Evolutionary conservation across 805 yeast genomes (phyloP), one percentile per base, ranked within the genome.

Genomic region (Lachancea sp.): DNA sequence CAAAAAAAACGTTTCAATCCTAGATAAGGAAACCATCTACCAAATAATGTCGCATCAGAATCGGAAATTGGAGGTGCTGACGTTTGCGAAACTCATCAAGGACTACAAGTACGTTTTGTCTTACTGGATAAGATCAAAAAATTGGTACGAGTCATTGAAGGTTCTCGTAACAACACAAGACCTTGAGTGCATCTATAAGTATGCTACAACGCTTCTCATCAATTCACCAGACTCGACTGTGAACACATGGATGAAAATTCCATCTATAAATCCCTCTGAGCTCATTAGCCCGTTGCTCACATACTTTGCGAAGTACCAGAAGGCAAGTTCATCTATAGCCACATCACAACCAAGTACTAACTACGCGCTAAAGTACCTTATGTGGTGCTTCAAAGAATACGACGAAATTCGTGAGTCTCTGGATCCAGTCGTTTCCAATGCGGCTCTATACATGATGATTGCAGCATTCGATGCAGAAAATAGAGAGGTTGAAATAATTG

Each of bases 281-380:
- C 66, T 92, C 17, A 60, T 92, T 2, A 95, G 96, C 2, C 79
- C 96, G 0, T 65, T 90, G 9, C 59, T 88, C 45, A 72, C 79
- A 0, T 87, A 83, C 60, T 78, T 80, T 51, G 73, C 77, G 29
- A 70, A 67, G 36, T 63, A 64, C 25, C 46, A 48, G 30, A 20
- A 37, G 13, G 26, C 29, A 8, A 6, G 24, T 13, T 32, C 26
- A 8, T 12, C 12, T n/a, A 32, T 28, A 18, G 34, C 25, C 3
- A 4, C 29, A 11, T 24, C 38, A 8, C 28, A 5, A 1, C 59
- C 69, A 0, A 56, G 63, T 11, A 72, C 70, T 29, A 85, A 88
- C 55, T 79, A 78, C 46, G 85, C 83, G 0, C 55, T 87, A 6
- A 68, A 75, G 8, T 87, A 81, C 55, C 64, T 90, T 43, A 71